Evolutionary conservation across 75 land plant genomes (phyloP).

Genomic region (Chamaecyparis obtusa): DNA sequence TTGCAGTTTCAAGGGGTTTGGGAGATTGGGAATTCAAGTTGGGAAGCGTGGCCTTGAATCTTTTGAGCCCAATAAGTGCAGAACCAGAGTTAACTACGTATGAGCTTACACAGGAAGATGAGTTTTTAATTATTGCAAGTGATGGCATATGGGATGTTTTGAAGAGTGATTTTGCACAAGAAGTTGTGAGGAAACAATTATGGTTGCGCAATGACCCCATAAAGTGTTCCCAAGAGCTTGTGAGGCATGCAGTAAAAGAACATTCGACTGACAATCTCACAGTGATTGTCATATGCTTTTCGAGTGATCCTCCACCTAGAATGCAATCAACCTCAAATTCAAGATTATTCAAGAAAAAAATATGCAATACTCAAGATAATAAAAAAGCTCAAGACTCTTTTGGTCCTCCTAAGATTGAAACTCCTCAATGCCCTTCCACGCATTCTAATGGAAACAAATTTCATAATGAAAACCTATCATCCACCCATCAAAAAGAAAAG

Average conservation of each 20-base stretch:
- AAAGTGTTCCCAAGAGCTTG: slow-evolving; percentile 42
- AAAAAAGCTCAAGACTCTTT: too few species aligned
- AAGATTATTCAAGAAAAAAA: too few species aligned
- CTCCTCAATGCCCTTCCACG: too few species aligned
- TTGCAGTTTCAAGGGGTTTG: slow-evolving; percentile 78
- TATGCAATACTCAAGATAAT: too few species aligned
- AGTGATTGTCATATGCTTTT: slow-evolving; percentile 39
- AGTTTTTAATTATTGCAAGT: slow-evolving; percentile 53
- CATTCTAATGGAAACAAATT: too few species aligned
- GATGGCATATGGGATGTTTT: slow-evolving; percentile 64
- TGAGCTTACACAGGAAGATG: slow-evolving; percentile 50
- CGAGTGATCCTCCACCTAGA: slow-evolving; percentile 38
- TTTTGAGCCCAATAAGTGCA: slow-evolving; percentile 51
- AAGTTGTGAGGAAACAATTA: slow-evolving; percentile 44
- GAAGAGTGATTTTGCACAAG: slow-evolving; percentile 61
- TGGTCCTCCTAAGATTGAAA: too few species aligned
- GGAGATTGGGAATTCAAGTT: slow-evolving; percentile 87
- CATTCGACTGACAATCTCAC: slow-evolving; percentile 46
- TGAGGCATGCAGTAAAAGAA: slow-evolving; percentile 36
- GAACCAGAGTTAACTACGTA: slow-evolving; percentile 53
- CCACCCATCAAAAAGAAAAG: too few species aligned
- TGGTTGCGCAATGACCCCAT: slow-evolving; percentile 54
- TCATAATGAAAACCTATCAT: too few species aligned
- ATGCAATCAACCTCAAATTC: too few species aligned
- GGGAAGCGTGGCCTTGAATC: slow-evolving; percentile 31